These are phyloP conservation scores for Collybia sp. DNA, from an alignment of 768 basidiomycete species.

Conservation along the genomic window DNA sequence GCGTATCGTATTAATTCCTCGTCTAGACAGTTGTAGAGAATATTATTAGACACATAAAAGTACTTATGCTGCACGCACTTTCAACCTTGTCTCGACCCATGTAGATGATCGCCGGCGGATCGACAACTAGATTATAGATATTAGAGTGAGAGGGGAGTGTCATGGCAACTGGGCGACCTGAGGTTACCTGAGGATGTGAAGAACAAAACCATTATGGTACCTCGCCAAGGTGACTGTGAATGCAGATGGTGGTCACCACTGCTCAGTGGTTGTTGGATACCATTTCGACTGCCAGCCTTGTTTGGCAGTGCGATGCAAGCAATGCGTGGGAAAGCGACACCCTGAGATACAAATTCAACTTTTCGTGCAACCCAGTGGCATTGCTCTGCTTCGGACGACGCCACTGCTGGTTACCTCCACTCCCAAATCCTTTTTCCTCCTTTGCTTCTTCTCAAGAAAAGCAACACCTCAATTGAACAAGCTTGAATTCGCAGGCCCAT, in stretches of 20 bases:
- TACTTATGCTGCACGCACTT: conserved; percentile 63
- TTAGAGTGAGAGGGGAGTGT: background rate
- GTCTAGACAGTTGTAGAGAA: conserved; percentile 49
- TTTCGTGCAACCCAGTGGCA: conserved; percentile 40
- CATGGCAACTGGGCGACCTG: conserved; percentile 1
- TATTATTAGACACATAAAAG: background rate
- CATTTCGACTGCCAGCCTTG: background rate
- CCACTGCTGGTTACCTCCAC: too few species aligned
- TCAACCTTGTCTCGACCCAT: conserved; percentile 98
- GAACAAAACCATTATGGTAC: conserved; percentile 50
- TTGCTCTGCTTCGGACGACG: too few species aligned
- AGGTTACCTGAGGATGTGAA: conserved; percentile 48
- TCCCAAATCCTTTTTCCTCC: too few species aligned
- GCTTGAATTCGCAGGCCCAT: too few species aligned
- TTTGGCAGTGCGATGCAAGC: too few species aligned
- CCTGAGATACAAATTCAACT: conserved; percentile 19
- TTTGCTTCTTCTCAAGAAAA: too few species aligned
- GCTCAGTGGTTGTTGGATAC: too few species aligned
- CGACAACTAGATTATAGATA: conserved; percentile 42
- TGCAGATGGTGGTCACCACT: too few species aligned
- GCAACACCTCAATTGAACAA: too few species aligned
- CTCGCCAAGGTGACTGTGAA: too few species aligned
- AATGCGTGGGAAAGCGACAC: background rate
- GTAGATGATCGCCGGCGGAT: conserved; percentile 72
- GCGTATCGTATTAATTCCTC: conserved; percentile 94